Conservation (phyloP, 2,329 filamentous ascomycete genomes). For the Dryadomyces sulphureus region DNA sequence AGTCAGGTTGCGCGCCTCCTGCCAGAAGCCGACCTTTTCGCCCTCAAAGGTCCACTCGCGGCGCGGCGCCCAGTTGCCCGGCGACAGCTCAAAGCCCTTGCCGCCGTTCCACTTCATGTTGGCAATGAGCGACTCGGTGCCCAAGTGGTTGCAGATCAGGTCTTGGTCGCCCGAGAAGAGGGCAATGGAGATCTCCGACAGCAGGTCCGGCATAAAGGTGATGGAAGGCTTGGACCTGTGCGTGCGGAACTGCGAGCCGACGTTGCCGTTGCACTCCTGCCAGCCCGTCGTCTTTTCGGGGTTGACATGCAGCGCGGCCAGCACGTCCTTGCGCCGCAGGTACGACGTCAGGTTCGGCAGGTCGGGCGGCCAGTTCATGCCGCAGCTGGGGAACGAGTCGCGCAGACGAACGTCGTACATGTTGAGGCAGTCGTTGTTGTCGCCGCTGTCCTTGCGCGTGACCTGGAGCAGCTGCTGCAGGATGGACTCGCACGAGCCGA, state of each 20-base stretch:
- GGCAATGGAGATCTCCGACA: slow-evolving; percentile 63
- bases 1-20: slow-evolving; percentile 85
- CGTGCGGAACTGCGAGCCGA: slow-evolving; percentile 56
- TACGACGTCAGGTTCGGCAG: slow-evolving; percentile 66
- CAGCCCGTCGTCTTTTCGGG: slow-evolving; percentile 72
- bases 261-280: slow-evolving; percentile 75
- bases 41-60: slow-evolving; percentile 90
- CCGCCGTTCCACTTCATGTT: slow-evolving; percentile 86
- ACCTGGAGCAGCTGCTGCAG: slow-evolving; percentile 56
- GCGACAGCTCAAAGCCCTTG: slow-evolving; percentile 76
- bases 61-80: slow-evolving; percentile 82
- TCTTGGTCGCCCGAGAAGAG: slow-evolving; percentile 92
- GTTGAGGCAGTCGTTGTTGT: slow-evolving; percentile 56
- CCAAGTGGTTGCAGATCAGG: slow-evolving; percentile 92
- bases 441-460: slow-evolving; percentile 37
- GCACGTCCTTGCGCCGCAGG: slow-evolving; percentile 67
- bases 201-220: slow-evolving; percentile 59
- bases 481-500: slow-evolving; percentile 58
- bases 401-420: slow-evolving; percentile 92
- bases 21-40: slow-evolving; percentile 78
- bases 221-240: slow-evolving; percentile 59
- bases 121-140: slow-evolving; percentile 80
- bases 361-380: slow-evolving; percentile 97
- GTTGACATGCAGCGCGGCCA: slow-evolving; percentile 68
- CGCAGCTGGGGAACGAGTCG: slow-evolving; percentile 70